Evolutionary conservation across 768 basidiomycete species (phyloP).

Genomic region (Phylloporus arenicola): DNA sequence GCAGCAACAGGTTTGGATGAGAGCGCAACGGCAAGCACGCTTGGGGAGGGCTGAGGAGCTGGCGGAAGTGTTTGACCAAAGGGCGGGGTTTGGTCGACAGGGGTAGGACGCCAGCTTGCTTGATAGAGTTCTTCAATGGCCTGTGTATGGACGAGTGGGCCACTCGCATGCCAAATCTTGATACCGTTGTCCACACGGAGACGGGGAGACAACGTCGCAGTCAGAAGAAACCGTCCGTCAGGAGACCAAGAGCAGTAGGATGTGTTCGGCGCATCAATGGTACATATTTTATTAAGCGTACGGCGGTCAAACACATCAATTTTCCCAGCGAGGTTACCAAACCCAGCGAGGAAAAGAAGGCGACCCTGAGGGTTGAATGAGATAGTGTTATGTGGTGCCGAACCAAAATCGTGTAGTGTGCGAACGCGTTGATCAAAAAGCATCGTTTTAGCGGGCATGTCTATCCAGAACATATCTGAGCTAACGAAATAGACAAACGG

Average conservation of each 20-base stretch:
- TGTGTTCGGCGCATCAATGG: constrained; percentile 87
- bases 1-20: constrained; percentile 49
- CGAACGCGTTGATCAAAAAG: constrained; percentile 89
- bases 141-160: constrained; percentile 82
- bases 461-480: constrained; percentile 34
- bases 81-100: constrained; percentile 55
- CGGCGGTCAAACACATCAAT: constrained; percentile 90
- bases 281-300: constrained; percentile 69
- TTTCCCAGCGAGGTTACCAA: constrained; percentile 94
- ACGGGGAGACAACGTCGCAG: constrained; percentile 92
- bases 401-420: constrained; percentile 84
- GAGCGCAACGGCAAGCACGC: constrained; percentile 46
- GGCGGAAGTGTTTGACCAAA: constrained; percentile 65
- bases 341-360: constrained; percentile 85
- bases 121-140: constrained; percentile 86
- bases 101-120: constrained; percentile 73
- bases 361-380: constrained; percentile 93
- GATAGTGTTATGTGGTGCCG: constrained; percentile 86
- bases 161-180: constrained; percentile 92
- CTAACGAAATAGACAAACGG: not conserved
- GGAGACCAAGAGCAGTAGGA: constrained; percentile 95
- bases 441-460: constrained; percentile 92
- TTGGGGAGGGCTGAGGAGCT: constrained; percentile 60
- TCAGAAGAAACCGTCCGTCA: constrained; percentile 87
- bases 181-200: constrained; percentile 96